Evolutionary conservation across 257 asterid species (phyloP), one percentile per base, ranked within the genome.

Genomic region (Scutellaria baicalensis): DNA sequence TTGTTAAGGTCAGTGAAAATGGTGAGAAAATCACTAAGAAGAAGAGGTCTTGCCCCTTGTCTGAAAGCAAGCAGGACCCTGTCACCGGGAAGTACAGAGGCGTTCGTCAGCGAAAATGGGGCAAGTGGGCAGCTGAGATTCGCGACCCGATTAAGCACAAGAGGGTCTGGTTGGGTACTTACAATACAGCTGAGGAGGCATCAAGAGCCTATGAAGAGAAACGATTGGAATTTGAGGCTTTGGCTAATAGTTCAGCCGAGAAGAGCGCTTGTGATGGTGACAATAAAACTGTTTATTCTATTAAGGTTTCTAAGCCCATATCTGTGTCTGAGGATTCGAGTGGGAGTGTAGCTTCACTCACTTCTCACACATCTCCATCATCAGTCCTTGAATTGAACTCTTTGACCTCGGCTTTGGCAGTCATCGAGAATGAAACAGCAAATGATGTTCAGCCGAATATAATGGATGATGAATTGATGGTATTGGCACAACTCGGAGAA

Each of bases 121-220:
- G 98, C 9, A 90, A 84, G 73, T 93, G 95, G 95, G 98, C 97
- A 0, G 97, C 98, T 0, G 98, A 93, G 58, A 93, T 93, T 36
- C 96, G 97, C 4, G 92, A 93, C 9, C 98, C 98, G 0, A 70
- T 80, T 27, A 52, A 75, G 78, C 89, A 83, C 0, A 93, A 73
- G 70, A 47, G 98, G 83, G 74, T 90, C 49, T 93, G 98, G 97
- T 59, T 93, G 78, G 98, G 98, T 6, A 93, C 98, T 16, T 87
- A 75, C 69, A 48, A 55, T 39, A 83, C 96, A 6, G 90, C 96
- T 0, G 95, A 84, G 66, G 97, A 86, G 17, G 97, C 98, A 1
- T 81, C 96, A 0, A 20, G 51, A 9, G 98, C 95, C 38, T 90
- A 90, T 16, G 97, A 93, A 72, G 16, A 3, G 8, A 88, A 85